These are phyloP conservation scores for Boletus eberwhitei DNA, from an alignment of 768 basidiomycete genomes.

Conservation along the genomic window DNA sequence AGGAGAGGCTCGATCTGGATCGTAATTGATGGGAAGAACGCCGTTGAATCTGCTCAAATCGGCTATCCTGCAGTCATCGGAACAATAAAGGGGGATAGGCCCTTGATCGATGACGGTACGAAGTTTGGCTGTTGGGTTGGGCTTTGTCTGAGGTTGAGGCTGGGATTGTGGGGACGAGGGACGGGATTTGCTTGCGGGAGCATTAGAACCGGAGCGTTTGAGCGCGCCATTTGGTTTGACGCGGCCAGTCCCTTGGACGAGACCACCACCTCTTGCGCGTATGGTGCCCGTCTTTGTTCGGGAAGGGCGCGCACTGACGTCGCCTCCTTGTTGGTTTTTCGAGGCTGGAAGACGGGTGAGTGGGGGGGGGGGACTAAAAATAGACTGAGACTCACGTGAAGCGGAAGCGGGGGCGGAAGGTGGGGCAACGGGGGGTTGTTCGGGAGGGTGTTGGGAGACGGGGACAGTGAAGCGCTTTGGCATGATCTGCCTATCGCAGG, in stretches of 20 bases:
- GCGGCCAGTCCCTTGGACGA: constrained; percentile 64
- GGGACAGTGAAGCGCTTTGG: constrained; percentile 68
- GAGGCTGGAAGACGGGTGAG: constrained; percentile 14
- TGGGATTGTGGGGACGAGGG: constrained; percentile 20
- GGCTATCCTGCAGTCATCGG: constrained; percentile 64
- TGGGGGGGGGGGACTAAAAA: not conserved
- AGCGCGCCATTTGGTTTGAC: constrained; percentile 56
- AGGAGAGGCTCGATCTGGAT: constrained; percentile 44
- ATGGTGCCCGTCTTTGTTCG: constrained; percentile 36
- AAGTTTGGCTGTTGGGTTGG: constrained; percentile 41
- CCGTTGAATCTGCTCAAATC: constrained; percentile 48
- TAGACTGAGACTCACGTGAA: constrained; percentile 34
- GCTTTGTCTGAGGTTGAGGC: constrained; percentile 19
- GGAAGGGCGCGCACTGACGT: constrained; percentile 26
- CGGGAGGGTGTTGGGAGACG: constrained; percentile 27
- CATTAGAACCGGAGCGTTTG: constrained; percentile 37
- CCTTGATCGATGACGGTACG: constrained; percentile 75
- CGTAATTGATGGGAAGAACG: constrained; percentile 43
- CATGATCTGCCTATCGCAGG: constrained; percentile 73
- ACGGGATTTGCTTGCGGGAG: constrained; percentile 16
- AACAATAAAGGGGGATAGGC: constrained; percentile 82
- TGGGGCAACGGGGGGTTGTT: constrained; percentile 19
- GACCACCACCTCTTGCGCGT: constrained; percentile 44
- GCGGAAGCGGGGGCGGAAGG: constrained; percentile 38
- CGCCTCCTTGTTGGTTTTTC: constrained; percentile 28